Evolutionary conservation across 345 rosid genomes (phyloP), one percentile per base, ranked within the genome.

Genomic region (Salix viminalis): DNA sequence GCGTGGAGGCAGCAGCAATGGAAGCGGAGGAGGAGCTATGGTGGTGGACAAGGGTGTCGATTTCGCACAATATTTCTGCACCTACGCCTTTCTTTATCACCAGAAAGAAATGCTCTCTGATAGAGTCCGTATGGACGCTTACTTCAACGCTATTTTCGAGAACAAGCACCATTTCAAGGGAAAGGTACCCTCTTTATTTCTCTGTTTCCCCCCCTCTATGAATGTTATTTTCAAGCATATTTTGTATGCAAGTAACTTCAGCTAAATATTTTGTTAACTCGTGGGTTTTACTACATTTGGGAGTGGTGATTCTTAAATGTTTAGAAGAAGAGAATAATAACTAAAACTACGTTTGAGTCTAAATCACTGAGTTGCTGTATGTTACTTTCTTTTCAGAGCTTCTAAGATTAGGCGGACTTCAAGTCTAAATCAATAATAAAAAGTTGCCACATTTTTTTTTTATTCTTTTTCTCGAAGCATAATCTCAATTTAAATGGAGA

Each of bases 91-190:
- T 70, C 93, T 96, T 54, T 93, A 89, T 84, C 99, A 96, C 90
- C 99, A 96, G 87, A 93, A 96, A 67, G 98, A 96, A 76, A 96
- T 96, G 99, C 98, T 96, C 79, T 91, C 90, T 60, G 99, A 96
- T 82, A 89, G 94, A 76, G 97, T 96, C 48, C 98, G 99, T 83
- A 96, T 96, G 98, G 96, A 96, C 83, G 97, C 99, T 21, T 96
- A 96, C 82, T 91, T 41, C 86, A 86, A 86, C 78, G 79, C 99
- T 66, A 84, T 96, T 77, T 91, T 91, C 78, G 75, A 84, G 78
- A 96, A 96, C 89, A 90, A 87, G 46, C 89, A 85, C 79, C 98
- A 96, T 64, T 96, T 96, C 77, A 73, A 62, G 65, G 99, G 99
- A 74, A 96, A 91, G 89, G 99, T 91, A 81, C 54, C 23, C 3